Conservation (phyloP, 805 yeast species). For the Wickerhamia fluorescens region DNA sequence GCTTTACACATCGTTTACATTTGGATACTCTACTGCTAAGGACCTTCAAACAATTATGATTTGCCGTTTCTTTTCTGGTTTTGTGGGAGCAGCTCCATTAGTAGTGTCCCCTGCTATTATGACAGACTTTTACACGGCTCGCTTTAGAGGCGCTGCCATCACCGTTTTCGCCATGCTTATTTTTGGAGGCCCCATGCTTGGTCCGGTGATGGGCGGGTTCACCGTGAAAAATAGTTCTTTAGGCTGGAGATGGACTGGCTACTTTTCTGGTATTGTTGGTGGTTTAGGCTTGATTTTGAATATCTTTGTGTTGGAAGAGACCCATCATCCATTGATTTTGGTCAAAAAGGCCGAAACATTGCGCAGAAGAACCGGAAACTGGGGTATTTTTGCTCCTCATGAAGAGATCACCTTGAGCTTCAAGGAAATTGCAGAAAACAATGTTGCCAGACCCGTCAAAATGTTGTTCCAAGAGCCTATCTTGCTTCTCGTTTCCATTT, state of each 20-base stretch:
- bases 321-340: constrained; percentile 34
- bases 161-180: constrained; percentile 65
- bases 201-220: constrained; percentile 55
- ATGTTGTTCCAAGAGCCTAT: constrained; percentile 38
- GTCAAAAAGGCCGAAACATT: constrained; percentile 26
- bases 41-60: constrained; percentile 72
- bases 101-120: constrained; percentile 83
- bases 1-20: constrained; percentile 28
- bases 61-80: constrained; percentile 74
- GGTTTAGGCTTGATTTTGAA: constrained; percentile 23
- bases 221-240: constrained; percentile 29
- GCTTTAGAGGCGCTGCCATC: constrained; percentile 68
- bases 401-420: constrained; percentile 25
- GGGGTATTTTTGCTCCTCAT: constrained; percentile 34
- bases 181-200: constrained; percentile 72
- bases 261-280: constrained; percentile 40
- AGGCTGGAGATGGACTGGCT: constrained; percentile 57
- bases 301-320: constrained; percentile 28
- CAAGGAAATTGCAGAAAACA: constrained; percentile 29
- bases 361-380: constrained; percentile 34
- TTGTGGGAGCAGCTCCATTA: constrained; percentile 77
- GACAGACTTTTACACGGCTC: constrained; percentile 70
- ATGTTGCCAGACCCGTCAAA: constrained; percentile 29
- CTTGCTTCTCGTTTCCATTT: constrained; percentile 35
- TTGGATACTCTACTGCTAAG: constrained; percentile 71